These are phyloP conservation scores for Kalanchoe fedtschenkoi DNA, from an alignment of 164 flowering plant species.

Conservation along the genomic window DNA sequence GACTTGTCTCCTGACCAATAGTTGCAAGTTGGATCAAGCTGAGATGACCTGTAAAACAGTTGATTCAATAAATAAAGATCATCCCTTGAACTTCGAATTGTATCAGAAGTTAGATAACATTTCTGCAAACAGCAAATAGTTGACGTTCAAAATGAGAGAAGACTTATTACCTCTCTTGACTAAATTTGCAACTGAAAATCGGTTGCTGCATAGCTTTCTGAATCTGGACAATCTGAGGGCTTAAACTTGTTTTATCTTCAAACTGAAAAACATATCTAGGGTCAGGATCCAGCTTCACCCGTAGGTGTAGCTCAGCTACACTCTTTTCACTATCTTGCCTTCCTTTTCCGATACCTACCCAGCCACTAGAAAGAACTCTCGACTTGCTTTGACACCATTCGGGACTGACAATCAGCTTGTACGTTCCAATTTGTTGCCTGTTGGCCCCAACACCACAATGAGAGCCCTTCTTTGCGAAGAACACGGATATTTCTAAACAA, in stretches of 20 bases:
- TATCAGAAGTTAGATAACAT: slow-evolving; percentile 9
- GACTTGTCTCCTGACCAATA: slow-evolving; percentile 40
- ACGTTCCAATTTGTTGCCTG: slow-evolving; percentile 70
- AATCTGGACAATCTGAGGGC: slow-evolving; percentile 85
- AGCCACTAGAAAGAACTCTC: slow-evolving; percentile 60
- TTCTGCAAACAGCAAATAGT: too few relatives aligned
- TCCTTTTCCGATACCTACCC: slow-evolving; percentile 66
- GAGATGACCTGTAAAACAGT: slow-evolving; percentile 43
- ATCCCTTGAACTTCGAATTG: too few relatives aligned
- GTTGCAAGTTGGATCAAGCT: slow-evolving; percentile 42
- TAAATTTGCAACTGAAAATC: slow-evolving; percentile 88
- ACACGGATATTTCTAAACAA: slow-evolving; percentile 55
- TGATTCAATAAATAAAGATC: neutral
- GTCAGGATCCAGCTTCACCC: slow-evolving; percentile 82
- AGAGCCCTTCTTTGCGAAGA: slow-evolving; percentile 46
- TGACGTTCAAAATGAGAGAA: too few relatives aligned
- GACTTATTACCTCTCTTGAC: slow-evolving; percentile 50
- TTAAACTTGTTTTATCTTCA: slow-evolving; percentile 56
- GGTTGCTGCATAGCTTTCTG: slow-evolving; percentile 75
- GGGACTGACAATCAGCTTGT: slow-evolving; percentile 61
- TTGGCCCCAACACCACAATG: slow-evolving; percentile 64
- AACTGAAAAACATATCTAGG: slow-evolving; percentile 95
- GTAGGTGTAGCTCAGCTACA: slow-evolving; percentile 67
- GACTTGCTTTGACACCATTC: slow-evolving; percentile 84
- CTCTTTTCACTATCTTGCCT: slow-evolving; percentile 46